phyloP scores from a whole-genome alignment of 2,329 filamentous ascomycete species.

The Trichoderma sp. region DNA sequence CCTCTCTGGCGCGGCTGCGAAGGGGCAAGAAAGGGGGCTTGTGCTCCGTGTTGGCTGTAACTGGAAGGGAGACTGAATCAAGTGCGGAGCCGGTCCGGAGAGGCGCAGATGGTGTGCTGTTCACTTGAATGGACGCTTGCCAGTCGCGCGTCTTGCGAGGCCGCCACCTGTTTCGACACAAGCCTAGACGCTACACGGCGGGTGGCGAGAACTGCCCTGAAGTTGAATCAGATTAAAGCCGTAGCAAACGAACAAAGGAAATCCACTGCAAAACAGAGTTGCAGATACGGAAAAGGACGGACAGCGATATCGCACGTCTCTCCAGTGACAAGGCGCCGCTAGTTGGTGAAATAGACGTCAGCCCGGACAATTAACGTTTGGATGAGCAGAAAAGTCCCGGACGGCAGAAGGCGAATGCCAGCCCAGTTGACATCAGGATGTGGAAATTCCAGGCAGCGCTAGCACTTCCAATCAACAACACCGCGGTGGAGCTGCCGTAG shows the following conservation, averaged over 20 bases:
- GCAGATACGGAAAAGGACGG: not conserved
- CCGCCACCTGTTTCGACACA: not conserved
- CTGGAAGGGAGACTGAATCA: not conserved
- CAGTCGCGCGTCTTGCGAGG: not conserved
- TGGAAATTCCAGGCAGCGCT: not conserved
- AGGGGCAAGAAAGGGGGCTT: not conserved
- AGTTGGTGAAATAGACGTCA: not conserved
- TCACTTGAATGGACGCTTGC: not conserved
- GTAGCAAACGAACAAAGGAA: not conserved
- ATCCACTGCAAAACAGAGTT: not conserved
- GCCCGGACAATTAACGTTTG: not conserved
- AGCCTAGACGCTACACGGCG: not conserved
- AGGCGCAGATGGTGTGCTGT: not conserved
- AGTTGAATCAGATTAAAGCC: not conserved
- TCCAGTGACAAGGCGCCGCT: not conserved
- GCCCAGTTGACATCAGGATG: not conserved
- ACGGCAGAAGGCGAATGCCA: constrained; percentile 26
- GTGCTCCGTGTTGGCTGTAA: not conserved
- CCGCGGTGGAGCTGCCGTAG: not conserved
- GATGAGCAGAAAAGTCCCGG: not conserved
- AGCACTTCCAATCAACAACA: not conserved
- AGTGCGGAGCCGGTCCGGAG: not conserved
- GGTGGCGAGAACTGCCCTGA: not conserved
- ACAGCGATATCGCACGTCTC: not conserved
- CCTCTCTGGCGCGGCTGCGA: not conserved